Base-by-base conservation (phyloP, 352 stramenopile species). In the Phytopythium sindhum region DNA sequence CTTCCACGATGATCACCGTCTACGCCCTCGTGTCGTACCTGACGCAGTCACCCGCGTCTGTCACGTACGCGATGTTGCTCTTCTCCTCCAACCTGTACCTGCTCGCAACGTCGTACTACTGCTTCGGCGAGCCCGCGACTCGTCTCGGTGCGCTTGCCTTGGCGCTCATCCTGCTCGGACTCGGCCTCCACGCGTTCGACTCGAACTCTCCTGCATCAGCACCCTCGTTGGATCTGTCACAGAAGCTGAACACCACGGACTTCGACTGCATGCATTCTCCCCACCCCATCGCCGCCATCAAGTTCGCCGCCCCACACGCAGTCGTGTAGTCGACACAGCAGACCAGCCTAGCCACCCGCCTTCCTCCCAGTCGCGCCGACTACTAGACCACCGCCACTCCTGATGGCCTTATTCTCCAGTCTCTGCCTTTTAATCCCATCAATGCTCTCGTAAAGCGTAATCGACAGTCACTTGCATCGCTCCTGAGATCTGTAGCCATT, bases 31-130 rank as follows among this genome's bases (percentile, higher is more conserved):
- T 80, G 17, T 76, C 65, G 23, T 52, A 78, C 39, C 58, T 80
- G 14, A 65, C 72, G 23, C 64, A 70, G 37, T 62, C 60, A 15
- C 68, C 67, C 10, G 52, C 69, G 47, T 70, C 74, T n/a, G 61
- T 63, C 9, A 24, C 70, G 33, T 86, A 81, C 68, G 80, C 75
- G 23, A 31, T 80, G 9, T 74, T 70, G 24, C 59, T 86, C 37
- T 48, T 83, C 11, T 56, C 57, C 4, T 75, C 74, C 21, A 74
- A 77, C 50, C 31, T 81, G 37, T 86, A 81, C 64, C 63, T 79
- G 37, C 63, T 73, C 52, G 29, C 76, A 15, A 64, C 70, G 23
- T 64, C 66, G 11, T 65, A 54, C 60, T 61, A 74, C n/a, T 57
- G 67, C 17, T 72, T 84, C 21, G 60, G 60, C 17, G 68, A 81